Percentiles rank a stretch among this genome's conserved stretches.
Evolutionary conservation across 2,329 filamentous ascomycete species (phyloP).

Genomic region (Colletotrichum sp.): DNA sequence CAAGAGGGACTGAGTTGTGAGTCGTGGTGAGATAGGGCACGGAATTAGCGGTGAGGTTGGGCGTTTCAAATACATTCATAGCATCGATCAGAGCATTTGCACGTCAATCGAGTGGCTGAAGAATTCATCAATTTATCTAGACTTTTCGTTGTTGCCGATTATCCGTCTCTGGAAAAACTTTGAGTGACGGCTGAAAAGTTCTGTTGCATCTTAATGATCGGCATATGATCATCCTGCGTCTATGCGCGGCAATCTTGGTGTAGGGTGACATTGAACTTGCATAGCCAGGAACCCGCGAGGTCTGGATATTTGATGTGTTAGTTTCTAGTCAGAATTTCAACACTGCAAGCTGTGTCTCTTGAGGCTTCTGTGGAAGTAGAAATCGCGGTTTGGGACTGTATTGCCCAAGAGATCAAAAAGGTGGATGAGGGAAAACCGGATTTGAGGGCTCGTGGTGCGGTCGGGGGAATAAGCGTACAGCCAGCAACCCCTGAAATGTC

Average conservation of each 20-base stretch:
- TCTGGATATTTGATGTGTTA: too few species aligned
- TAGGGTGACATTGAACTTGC: not conserved
- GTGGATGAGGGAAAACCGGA: too few species aligned
- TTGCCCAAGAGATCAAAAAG: too few species aligned
- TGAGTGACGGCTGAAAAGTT: not conserved
- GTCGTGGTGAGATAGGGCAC: not conserved
- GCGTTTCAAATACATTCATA: not conserved
- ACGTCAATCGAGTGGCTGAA: not conserved
- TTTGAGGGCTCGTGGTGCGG: too few species aligned
- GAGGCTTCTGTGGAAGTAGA: too few species aligned
- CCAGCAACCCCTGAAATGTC: too few species aligned
- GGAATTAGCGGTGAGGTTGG: not conserved
- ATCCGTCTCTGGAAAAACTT: not conserved
- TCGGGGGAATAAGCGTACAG: too few species aligned
- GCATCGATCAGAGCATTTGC: not conserved
- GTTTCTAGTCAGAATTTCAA: too few species aligned
- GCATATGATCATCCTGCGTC: not conserved
- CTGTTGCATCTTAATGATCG: not conserved
- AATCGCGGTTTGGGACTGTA: too few species aligned
- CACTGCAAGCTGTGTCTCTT: too few species aligned
- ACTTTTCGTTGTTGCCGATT: not conserved
- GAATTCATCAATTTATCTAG: not conserved
- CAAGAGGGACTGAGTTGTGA: conserved; percentile 8
- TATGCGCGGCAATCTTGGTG: not conserved
- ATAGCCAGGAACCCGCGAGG: too few species aligned